Evolutionary conservation across 148 eudicot genomes (phyloP).

Genomic region (Heliamphora exappendiculata): DNA sequence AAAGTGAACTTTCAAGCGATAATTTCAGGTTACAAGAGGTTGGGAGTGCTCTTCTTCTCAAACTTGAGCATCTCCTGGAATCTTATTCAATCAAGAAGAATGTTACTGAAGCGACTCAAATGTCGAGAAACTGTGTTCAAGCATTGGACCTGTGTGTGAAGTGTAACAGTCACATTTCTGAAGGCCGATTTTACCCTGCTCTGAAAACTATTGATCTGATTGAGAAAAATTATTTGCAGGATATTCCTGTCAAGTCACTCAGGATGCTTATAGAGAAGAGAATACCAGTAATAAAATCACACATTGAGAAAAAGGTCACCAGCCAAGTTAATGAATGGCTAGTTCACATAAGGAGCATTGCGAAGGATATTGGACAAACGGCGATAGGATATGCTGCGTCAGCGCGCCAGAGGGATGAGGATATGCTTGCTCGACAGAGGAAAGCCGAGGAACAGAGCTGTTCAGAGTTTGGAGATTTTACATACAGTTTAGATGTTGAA

Average conservation of each 20-base stretch:
- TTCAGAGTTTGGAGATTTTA: slow-evolving; percentile 45
- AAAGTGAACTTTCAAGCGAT: slow-evolving; percentile 62
- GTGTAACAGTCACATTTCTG: slow-evolving; percentile 74
- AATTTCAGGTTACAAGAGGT: slow-evolving; percentile 73
- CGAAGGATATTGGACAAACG: slow-evolving; percentile 81
- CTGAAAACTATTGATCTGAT: slow-evolving; percentile 78
- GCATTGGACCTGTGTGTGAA: slow-evolving; percentile 68
- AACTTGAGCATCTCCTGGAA: slow-evolving; percentile 69
- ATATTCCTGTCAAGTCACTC: slow-evolving; percentile 60
- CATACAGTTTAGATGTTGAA: slow-evolving; percentile 69
- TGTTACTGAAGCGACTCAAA: slow-evolving; percentile 70
- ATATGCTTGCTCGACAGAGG: slow-evolving; percentile 66
- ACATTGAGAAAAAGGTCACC: slow-evolving; percentile 71
- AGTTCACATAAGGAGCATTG: slow-evolving; percentile 63
- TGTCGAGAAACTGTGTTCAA: slow-evolving; percentile 66
- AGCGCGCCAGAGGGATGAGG: slow-evolving; percentile 68
- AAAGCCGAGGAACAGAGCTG: slow-evolving; percentile 69
- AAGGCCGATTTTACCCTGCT: slow-evolving; percentile 82
- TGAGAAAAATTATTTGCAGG: slow-evolving; percentile 56
- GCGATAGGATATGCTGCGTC: slow-evolving; percentile 68
- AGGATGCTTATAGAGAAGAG: slow-evolving; percentile 47
- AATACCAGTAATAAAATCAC: slow-evolving; percentile 61
- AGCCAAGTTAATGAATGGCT: slow-evolving; percentile 86
- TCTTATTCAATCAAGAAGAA: slow-evolving; percentile 72
- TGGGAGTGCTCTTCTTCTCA: slow-evolving; percentile 61